Evolutionary conservation across 257 asterid genomes (phyloP), one percentile per base, ranked within the genome.

Genomic region (Thymus quinquecostatus): DNA sequence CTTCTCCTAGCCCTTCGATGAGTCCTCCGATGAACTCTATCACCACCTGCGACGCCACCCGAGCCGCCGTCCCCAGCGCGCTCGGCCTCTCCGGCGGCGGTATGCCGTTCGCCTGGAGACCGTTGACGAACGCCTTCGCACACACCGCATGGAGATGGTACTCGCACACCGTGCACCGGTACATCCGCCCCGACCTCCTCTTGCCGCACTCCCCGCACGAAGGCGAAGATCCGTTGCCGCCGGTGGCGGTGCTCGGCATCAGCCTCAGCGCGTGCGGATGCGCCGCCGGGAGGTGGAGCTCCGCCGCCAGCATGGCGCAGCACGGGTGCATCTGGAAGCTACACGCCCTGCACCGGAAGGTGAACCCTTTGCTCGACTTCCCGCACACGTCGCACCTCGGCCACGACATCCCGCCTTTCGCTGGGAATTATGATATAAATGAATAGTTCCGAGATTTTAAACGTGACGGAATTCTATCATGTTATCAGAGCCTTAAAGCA

Each of bases 251-350:
- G 33, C 7, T 64, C 2, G 93, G 91, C 62, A 84, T 61, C 64
- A 92, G 77, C 55, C 69, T 86, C 56, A 92, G 43, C 5, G 75
- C 40, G 77, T 92, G 96, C 1, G 79, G 83, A 70, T 92, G 96
- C 34, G 32, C 66, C 12, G 32, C 66, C 12, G 82, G 71, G 53
- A 77, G 72, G 51, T 54, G 75, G 73, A 82, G 79, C 58, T 88
- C 89, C 0, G 77, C 56, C 13, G 92, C 74, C 54, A 92, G 87
- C 94, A 79, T 86, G 66, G 96, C 96, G 44, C 98, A 92, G 71
- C 96, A 86, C 0, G 98, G 98, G 81, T 92, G 98, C 91, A 92
- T 89, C 81, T 89, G 96, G 87, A 92, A 92, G 63, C 75, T 85
- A 79, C 98, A 92, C 1, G 92, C 91, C 66, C 87, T 71, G 86